These are phyloP conservation scores for Capsella bursapastoris DNA, from an alignment of 345 rosid genomes.

Conservation along the genomic window DNA sequence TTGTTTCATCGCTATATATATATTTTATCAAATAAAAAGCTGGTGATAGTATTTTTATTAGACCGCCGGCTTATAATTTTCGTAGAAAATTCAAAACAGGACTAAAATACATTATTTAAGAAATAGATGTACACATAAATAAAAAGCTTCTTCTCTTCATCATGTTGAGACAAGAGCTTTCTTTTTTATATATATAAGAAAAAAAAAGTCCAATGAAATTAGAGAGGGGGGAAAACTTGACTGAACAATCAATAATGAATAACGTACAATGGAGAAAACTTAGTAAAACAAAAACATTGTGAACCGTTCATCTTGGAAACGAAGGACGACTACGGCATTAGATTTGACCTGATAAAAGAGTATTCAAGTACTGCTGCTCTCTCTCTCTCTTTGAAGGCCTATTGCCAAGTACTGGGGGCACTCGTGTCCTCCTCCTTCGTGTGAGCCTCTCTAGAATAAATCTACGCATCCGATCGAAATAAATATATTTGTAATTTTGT, in stretches of 20 bases:
- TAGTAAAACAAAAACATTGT: neutral
- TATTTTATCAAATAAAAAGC: neutral
- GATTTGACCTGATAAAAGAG: slow-evolving; percentile 4
- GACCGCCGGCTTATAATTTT: slow-evolving; percentile 28
- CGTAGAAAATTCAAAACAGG: slow-evolving; percentile 19
- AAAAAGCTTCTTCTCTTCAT: too few species aligned
- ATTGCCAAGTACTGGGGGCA: slow-evolving; percentile 11
- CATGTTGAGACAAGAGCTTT: too few species aligned
- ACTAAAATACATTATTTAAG: neutral
- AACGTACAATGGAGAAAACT: slow-evolving; percentile 9
- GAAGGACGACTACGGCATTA: neutral
- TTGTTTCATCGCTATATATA: neutral
- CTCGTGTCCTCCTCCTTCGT: slow-evolving; percentile 14
- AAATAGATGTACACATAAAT: too few species aligned
- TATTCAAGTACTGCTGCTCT: slow-evolving; percentile 13
- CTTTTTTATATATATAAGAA: too few species aligned
- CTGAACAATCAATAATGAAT: slow-evolving; percentile 22
- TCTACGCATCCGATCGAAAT: neutral
- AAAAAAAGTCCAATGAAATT: neutral
- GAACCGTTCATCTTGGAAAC: slow-evolving; percentile 22
- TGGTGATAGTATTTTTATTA: slow-evolving; percentile 1
- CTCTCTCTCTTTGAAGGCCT: neutral
- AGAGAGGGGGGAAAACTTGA: slow-evolving; percentile 19
- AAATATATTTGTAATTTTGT: neutral
- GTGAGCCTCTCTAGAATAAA: slow-evolving; percentile 14